A percentile compares a stretch with the other conserved stretches of the same genome.
Evolutionary conservation across 257 asterid species (phyloP).

Genomic region (Anisodus tanguticus): DNA sequence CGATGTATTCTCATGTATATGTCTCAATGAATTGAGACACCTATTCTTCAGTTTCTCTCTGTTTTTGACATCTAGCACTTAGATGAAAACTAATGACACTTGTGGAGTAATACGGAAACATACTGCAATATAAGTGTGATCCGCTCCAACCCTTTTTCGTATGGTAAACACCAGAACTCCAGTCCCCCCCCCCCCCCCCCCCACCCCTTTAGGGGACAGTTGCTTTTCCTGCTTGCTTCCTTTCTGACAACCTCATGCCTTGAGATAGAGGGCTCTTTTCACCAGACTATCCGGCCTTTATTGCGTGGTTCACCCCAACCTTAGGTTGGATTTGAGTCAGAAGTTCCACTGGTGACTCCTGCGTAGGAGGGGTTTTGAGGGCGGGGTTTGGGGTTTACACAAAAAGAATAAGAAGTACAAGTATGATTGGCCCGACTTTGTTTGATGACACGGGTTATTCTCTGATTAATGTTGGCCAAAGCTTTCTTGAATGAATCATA

Average conservation of each 20-base stretch:
- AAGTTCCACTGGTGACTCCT: neutral
- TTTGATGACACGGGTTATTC: neutral
- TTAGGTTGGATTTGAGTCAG: neutral
- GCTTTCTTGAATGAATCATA: neutral
- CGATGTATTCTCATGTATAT: too few relatives aligned
- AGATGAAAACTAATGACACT: neutral
- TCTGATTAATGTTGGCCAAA: neutral
- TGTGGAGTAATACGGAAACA: neutral
- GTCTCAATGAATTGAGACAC: too few relatives aligned
- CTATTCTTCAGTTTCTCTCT: too few relatives aligned
- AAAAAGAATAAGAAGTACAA: neutral
- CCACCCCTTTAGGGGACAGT: neutral
- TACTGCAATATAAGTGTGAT: neutral
- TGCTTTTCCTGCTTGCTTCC: too few relatives aligned
- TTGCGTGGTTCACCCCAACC: neutral
- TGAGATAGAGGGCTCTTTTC: neutral
- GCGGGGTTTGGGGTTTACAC: neutral
- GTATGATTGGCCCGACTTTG: neutral
- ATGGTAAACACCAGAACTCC: neutral
- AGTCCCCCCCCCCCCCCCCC: too few relatives aligned
- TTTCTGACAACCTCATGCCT: neutral
- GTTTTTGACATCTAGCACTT: neutral
- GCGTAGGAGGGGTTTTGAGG: neutral
- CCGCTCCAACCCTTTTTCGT: neutral
- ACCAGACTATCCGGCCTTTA: neutral